These are phyloP conservation scores for Handroanthus guayacan DNA, from an alignment of 257 asterid species.

Conservation along the genomic window DNA sequence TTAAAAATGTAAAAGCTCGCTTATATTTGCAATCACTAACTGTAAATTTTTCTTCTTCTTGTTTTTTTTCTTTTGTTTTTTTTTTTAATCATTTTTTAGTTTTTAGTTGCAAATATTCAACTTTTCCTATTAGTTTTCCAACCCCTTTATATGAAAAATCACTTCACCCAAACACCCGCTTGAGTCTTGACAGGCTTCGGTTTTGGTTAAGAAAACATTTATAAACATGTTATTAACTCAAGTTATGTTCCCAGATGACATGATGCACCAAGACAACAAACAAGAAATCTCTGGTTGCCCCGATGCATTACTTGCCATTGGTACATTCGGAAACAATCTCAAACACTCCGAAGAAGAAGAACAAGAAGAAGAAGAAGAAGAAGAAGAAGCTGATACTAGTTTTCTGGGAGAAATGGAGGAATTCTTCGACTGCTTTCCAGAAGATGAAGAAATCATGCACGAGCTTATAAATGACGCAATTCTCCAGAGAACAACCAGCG, in stretches of 20 bases:
- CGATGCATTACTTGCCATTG: slow-evolving; percentile 61
- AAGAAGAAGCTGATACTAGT: slow-evolving; percentile 3
- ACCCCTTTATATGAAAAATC: no score
- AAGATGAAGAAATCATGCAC: slow-evolving; percentile 33
- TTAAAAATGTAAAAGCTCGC: no score
- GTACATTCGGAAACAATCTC: slow-evolving; percentile 63
- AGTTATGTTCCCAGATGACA: slow-evolving; percentile 34
- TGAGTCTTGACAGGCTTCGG: no score
- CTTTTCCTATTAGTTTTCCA: no score
- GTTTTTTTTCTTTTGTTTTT: no score
- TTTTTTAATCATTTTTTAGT: not conserved
- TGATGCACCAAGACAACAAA: slow-evolving; percentile 39
- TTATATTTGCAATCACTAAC: no score
- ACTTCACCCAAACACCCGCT: no score
- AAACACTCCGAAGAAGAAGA: slow-evolving; percentile 46
- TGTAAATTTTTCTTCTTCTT: not conserved
- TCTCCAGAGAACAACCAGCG: slow-evolving; percentile 35
- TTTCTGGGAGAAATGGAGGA: slow-evolving; percentile 46
- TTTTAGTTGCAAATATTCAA: no score
- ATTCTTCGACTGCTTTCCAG: slow-evolving; percentile 41
- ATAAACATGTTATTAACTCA: not conserved
- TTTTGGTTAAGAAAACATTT: not conserved
- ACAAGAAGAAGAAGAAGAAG: slow-evolving; percentile 40
- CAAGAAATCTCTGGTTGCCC: slow-evolving; percentile 70
- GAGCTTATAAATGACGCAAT: slow-evolving; percentile 11